phyloP scores from a whole-genome alignment of 371 early-diverging fungal genomes.

The Cokeromyces recurvatus region DNA sequence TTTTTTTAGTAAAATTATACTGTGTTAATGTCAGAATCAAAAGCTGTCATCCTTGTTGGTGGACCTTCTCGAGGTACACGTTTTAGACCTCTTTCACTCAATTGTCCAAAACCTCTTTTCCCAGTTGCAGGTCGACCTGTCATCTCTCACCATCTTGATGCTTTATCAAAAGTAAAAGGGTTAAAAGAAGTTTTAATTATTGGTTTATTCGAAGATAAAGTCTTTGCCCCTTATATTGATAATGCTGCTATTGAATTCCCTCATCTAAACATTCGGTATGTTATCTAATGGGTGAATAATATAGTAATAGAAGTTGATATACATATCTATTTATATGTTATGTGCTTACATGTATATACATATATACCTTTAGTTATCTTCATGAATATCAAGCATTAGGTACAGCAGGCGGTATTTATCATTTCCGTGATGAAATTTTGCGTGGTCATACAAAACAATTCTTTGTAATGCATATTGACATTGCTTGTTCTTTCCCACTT shows the following conservation, averaged over 20 bases:
- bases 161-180: conserved; percentile 80
- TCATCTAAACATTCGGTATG: conserved; percentile 75
- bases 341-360: too few species aligned
- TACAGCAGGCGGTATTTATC: conserved; percentile 96
- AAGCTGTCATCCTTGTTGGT: conserved; percentile 95
- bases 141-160: conserved; percentile 92
- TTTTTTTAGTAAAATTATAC: too few species aligned
- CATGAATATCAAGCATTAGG: conserved; percentile 96
- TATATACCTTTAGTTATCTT: conserved; percentile 79
- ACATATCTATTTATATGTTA: too few species aligned
- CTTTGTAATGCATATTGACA: conserved; percentile 95
- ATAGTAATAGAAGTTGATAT: too few species aligned
- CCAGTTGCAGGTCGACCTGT: conserved; percentile 95
- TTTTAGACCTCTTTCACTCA: conserved; percentile 95
- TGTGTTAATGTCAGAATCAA: conserved; percentile 37
- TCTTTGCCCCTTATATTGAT: conserved; percentile 84
- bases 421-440: conserved; percentile 95
- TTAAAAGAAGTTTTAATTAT: conserved; percentile 91
- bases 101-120: conserved; percentile 95
- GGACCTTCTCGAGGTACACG: conserved; percentile 96
- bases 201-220: conserved; percentile 93
- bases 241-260: conserved; percentile 83
- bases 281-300: conserved; percentile 1
- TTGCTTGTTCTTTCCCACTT: conserved; percentile 92
- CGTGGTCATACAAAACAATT: conserved; percentile 86